Evolutionary conservation across 495 filamentous ascomycete species (phyloP), one percentile per base, ranked within the genome.

Genomic region (Rusavskia elegans): DNA sequence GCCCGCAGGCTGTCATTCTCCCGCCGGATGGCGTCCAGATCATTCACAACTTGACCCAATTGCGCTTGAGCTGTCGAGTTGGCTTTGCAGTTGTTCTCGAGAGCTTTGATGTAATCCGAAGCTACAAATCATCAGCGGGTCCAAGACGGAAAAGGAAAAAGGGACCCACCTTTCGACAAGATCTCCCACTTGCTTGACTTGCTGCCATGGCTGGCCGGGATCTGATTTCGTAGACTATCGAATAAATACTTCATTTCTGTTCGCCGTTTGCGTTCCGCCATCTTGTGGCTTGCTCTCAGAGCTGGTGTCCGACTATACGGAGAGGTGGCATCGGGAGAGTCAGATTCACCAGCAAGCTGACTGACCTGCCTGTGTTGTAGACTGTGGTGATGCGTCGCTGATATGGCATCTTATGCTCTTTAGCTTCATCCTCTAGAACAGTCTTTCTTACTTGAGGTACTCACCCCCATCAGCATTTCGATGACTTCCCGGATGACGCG

Each of bases 181-280:
- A 95, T 94, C 61, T 99, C 92, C 93, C 93, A 99, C 67, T 99
- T 99, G 61, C 89, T 95, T 3, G 90, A 89, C 62, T 97, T 99
- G 42, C 85, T 84, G 19, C 89, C 90, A 48, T 89, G 80, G 53
- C 84, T 85, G 51, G 87, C 81, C 6, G 90, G 90, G 55, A 96
- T 80, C 39, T 87, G 75, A 49, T 82, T 74, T 37, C 89, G 80
- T 23, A 99, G 68, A 44, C 83, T 76, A 56, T 99, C 92, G 63
- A 97, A 97, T 7, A 96, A 74, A 61, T 89, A 83, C 66, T 99
- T 99, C 92, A 99, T 97, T 64, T 99, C 92, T 46, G 87, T 95
- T 35, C 92, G 79, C 16, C 92, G 83, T 68, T 97, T 99, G 36
- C 92, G 77, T 68, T 99, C 92, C 6, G 92, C 92, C 44, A 97